Evolutionary conservation across 2,329 filamentous ascomycete species (phyloP).

Genomic region (Paecilomyces sp.): DNA sequence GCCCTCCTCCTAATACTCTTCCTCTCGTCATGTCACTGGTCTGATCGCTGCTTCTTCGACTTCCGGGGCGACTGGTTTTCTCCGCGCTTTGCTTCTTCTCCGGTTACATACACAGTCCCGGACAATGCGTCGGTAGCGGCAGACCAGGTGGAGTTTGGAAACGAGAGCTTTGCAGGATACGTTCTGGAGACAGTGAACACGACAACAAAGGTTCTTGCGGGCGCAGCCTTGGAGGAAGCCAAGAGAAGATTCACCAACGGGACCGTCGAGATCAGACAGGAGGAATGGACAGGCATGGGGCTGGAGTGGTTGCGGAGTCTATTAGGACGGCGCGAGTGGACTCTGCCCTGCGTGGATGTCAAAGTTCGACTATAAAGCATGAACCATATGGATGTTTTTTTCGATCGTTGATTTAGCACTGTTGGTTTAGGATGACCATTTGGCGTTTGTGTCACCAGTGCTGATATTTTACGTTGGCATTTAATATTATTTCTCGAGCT

Average conservation of each 20-base stretch:
- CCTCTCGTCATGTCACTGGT: slow-evolving; percentile 84
- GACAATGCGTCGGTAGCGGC: slow-evolving; percentile 17
- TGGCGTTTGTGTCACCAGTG: not conserved
- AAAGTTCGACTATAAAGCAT: slow-evolving; percentile 62
- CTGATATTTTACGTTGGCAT: not conserved
- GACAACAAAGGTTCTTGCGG: slow-evolving; percentile 61
- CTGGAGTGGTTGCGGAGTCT: slow-evolving; percentile 81
- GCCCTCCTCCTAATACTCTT: slow-evolving; percentile 92
- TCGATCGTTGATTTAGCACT: not conserved
- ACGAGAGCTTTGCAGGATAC: slow-evolving; percentile 29
- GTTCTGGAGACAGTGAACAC: slow-evolving; percentile 52
- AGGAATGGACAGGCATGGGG: slow-evolving; percentile 69
- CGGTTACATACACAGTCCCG: slow-evolving; percentile 17
- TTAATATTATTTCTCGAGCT: not conserved
- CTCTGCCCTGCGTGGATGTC: slow-evolving; percentile 84
- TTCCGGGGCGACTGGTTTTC: slow-evolving; percentile 89
- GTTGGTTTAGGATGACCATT: not conserved
- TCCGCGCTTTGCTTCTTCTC: slow-evolving; percentile 51
- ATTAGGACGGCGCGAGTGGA: slow-evolving; percentile 78
- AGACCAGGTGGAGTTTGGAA: slow-evolving; percentile 19
- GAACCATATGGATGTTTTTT: not conserved
- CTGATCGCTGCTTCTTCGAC: slow-evolving; percentile 87
- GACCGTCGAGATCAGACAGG: slow-evolving; percentile 33
- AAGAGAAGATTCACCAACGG: slow-evolving; percentile 32
- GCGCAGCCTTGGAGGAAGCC: slow-evolving; percentile 58